Evolutionary conservation across 495 filamentous ascomycete genomes (phyloP).

Genomic region (Bathelium albidoporum): DNA sequence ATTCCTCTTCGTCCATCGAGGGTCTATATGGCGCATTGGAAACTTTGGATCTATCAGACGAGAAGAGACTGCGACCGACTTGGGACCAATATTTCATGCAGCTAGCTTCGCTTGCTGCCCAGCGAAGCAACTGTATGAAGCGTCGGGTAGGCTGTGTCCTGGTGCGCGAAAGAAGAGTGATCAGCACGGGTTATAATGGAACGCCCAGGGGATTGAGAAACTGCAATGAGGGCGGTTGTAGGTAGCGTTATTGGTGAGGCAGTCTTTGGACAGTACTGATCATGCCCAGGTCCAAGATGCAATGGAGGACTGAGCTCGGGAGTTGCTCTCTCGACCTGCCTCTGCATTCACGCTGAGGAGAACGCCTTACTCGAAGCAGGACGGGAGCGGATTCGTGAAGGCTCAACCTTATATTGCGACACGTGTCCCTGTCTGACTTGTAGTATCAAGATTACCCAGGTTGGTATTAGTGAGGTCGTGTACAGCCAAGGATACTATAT

Average conservation of each 20-base stretch:
- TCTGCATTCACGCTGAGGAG: constrained; percentile 95
- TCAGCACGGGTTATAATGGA: constrained; percentile 96
- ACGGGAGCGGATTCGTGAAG: constrained; percentile 71
- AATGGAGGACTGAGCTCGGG: constrained; percentile 62
- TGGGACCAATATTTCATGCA: constrained; percentile 99
- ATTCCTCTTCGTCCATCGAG: constrained; percentile 60
- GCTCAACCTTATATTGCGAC: constrained; percentile 81
- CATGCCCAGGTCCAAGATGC: constrained; percentile 53
- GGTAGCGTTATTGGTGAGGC: constrained; percentile 13
- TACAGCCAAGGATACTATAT: constrained; percentile 90
- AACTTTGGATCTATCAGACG: constrained; percentile 61
- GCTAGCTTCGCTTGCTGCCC: constrained; percentile 80
- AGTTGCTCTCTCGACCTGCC: constrained; percentile 66
- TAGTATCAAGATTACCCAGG: constrained; percentile 93
- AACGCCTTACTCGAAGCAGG: constrained; percentile 93
- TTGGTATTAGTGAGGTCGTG: constrained; percentile 90
- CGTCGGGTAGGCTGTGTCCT: constrained; percentile 88
- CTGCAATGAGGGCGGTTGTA: constrained; percentile 89
- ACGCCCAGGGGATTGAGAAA: constrained; percentile 78
- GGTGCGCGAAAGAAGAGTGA: constrained; percentile 78
- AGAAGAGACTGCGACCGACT: constrained; percentile 71
- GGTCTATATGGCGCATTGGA: constrained; percentile 59
- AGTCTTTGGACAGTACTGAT: constrained; percentile 3
- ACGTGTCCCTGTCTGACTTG: constrained; percentile 98
- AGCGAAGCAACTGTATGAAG: constrained; percentile 96